A percentile compares a stretch with the other conserved stretches of the same genome.
These are phyloP conservation scores for Typha latifolia DNA, from an alignment of 176 grass and related monocot species.

Conservation along the genomic window DNA sequence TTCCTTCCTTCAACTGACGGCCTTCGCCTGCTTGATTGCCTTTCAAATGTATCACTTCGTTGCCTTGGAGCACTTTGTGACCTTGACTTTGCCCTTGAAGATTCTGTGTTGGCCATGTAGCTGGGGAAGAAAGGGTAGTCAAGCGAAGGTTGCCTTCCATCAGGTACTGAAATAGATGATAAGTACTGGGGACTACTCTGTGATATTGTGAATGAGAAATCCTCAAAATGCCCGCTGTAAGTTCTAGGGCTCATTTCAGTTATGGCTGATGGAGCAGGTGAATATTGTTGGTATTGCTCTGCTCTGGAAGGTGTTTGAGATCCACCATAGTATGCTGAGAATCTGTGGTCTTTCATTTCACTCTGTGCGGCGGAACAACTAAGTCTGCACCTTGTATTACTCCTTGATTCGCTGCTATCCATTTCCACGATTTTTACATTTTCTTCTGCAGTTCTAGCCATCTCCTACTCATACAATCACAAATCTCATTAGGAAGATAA, in stretches of 20 bases:
- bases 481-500: neutral
- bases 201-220: slow-evolving; percentile 28
- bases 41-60: slow-evolving; percentile 47
- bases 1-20: slow-evolving; percentile 30
- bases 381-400: slow-evolving; percentile 4
- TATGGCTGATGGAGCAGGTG: slow-evolving; percentile 19
- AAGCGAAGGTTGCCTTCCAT: slow-evolving; percentile 13
- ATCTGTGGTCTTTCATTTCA: slow-evolving; percentile 8
- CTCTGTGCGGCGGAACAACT: slow-evolving; percentile 3
- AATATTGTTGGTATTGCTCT: slow-evolving; percentile 9
- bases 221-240: slow-evolving; percentile 44
- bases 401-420: slow-evolving; percentile 7
- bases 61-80: slow-evolving; percentile 83
- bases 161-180: slow-evolving; percentile 9
- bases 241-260: slow-evolving; percentile 32
- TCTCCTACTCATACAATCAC: slow-evolving; percentile 13
- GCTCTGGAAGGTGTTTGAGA: neutral
- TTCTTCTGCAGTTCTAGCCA: slow-evolving; percentile 10
- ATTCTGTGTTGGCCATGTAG: slow-evolving; percentile 13
- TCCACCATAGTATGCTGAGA: slow-evolving; percentile 9
- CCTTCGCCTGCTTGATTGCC: slow-evolving; percentile 51
- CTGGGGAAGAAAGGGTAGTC: slow-evolving; percentile 15
- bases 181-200: slow-evolving; percentile 17
- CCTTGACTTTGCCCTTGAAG: slow-evolving; percentile 30
- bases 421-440: slow-evolving; percentile 13